Conservation (phyloP, 345 rosid species). For the Kernera saxatilis region DNA sequence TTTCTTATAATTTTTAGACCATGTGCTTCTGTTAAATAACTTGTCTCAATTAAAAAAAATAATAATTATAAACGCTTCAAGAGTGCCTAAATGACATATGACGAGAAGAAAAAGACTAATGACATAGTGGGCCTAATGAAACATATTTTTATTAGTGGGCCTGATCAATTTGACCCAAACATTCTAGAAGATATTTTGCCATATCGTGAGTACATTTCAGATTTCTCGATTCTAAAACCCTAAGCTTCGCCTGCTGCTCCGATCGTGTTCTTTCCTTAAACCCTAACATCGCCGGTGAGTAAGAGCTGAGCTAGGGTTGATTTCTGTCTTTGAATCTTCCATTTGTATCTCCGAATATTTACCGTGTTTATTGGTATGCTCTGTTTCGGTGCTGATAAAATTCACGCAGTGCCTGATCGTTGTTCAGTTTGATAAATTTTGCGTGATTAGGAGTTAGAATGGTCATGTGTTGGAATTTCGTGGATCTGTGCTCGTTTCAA, state of each 20-base stretch:
- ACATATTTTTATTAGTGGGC: background rate
- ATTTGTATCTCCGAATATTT: background rate
- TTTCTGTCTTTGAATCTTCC: background rate
- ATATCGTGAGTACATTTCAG: background rate
- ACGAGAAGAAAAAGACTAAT: no score
- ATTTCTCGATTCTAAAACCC: slow-evolving; percentile 16
- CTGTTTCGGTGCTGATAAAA: background rate
- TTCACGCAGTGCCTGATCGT: background rate
- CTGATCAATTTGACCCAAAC: background rate
- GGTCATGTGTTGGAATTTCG: background rate
- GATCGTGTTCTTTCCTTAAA: slow-evolving; percentile 20
- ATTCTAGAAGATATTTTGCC: background rate
- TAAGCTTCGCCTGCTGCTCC: slow-evolving; percentile 9
- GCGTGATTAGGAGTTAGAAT: background rate
- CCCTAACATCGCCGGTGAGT: slow-evolving; percentile 23
- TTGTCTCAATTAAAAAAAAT: no score
- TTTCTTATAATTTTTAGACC: background rate
- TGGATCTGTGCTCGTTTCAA: background rate
- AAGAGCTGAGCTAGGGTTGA: slow-evolving; percentile 12
- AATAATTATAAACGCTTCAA: no score
- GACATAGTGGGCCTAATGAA: background rate
- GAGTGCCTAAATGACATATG: no score
- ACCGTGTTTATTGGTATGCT: background rate
- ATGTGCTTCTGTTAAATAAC: no score
- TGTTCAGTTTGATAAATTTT: background rate